These are phyloP conservation scores for Astragalus glycyphyllos DNA, from an alignment of 306 rosid species.

Conservation along the genomic window DNA sequence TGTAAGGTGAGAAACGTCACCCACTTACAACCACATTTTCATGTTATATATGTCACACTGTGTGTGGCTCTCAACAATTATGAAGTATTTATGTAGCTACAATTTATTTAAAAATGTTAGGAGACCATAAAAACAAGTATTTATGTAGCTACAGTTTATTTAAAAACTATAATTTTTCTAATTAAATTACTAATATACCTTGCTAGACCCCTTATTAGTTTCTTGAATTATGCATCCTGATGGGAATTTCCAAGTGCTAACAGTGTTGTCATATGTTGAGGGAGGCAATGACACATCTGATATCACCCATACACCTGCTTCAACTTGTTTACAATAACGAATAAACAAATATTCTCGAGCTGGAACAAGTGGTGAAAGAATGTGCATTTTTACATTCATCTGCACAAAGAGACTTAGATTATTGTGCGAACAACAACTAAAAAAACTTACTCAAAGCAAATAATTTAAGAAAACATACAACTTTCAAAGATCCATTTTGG, in stretches of 20 bases:
- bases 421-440: neutral
- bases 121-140: too few relatives aligned
- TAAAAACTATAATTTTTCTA: too few relatives aligned
- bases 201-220: constrained; percentile 50
- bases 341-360: constrained; percentile 60
- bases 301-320: constrained; percentile 60
- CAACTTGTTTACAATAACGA: constrained; percentile 63
- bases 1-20: too few relatives aligned
- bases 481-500: constrained; percentile 54
- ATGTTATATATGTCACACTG: too few relatives aligned
- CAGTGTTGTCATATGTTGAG: constrained; percentile 2
- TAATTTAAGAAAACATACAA: constrained; percentile 49
- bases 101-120: too few relatives aligned
- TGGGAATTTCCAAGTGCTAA: constrained; percentile 66
- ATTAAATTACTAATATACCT: constrained; percentile 48
- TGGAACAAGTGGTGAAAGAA: constrained; percentile 67
- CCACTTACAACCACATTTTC: too few relatives aligned
- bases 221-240: constrained; percentile 81
- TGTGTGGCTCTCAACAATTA: too few relatives aligned
- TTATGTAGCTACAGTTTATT: too few relatives aligned
- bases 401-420: constrained; percentile 37
- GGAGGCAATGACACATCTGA: constrained; percentile 65
- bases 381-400: constrained; percentile 78
- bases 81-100: too few relatives aligned
- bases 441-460: neutral